phyloP scores from a whole-genome alignment of 2,329 filamentous ascomycete genomes.

The Stagonosporopsis tanaceti region DNA sequence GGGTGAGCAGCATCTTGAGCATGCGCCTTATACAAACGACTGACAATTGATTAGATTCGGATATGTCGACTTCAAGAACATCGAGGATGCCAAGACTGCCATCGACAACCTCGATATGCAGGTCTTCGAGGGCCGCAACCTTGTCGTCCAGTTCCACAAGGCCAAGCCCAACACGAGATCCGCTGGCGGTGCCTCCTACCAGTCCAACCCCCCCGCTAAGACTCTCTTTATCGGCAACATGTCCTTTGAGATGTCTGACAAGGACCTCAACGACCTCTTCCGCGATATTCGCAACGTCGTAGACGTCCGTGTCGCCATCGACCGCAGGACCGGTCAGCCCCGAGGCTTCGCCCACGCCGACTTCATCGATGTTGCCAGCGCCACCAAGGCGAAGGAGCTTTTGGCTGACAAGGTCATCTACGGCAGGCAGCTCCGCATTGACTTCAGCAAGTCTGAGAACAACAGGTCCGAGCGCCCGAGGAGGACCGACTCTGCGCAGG shows the following conservation, averaged over 20 bases:
- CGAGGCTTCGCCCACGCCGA: constrained; percentile 87
- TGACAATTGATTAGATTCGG: constrained; percentile 63
- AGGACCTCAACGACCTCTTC: constrained; percentile 82
- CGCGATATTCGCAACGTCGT: constrained; percentile 71
- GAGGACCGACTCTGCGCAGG: constrained; percentile 29
- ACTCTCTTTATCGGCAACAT: constrained; percentile 87
- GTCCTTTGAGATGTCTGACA: constrained; percentile 84
- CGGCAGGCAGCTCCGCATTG: constrained; percentile 70
- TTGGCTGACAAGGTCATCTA: constrained; percentile 68
- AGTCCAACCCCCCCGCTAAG: constrained; percentile 61
- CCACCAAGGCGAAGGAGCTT: constrained; percentile 65
- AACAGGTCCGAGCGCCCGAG: constrained; percentile 43
- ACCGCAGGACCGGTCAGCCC: constrained; percentile 80
- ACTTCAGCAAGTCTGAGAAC: constrained; percentile 61
- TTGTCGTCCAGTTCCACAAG: constrained; percentile 67
- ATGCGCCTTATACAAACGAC: background rate
- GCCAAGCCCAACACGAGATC: constrained; percentile 27
- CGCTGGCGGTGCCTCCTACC: constrained; percentile 2
- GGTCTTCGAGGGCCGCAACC: constrained; percentile 69
- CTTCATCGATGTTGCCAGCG: constrained; percentile 73
- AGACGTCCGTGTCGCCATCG: constrained; percentile 83
- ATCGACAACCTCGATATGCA: constrained; percentile 66
- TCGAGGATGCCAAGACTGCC: constrained; percentile 63
- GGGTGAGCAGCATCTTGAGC: constrained; percentile 59
- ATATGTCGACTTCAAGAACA: constrained; percentile 67